Percentiles rank a stretch among this genome's conserved stretches.
Evolutionary conservation across 164 flowering plant species (phyloP).

Genomic region (Pachysandra terminalis): DNA sequence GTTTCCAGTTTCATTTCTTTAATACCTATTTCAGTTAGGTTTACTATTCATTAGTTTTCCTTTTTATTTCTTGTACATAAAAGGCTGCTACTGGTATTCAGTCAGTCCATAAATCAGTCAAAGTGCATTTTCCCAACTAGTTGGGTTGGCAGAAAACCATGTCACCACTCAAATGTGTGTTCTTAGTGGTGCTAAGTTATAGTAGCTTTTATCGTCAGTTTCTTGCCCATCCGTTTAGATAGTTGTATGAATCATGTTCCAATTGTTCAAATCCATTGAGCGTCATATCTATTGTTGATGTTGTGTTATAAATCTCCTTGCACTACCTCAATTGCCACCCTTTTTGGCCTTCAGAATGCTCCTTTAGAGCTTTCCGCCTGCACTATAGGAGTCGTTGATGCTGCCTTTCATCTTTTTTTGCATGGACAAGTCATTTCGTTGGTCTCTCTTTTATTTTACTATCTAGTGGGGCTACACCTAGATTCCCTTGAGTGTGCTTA

Average conservation of each 20-base stretch:
- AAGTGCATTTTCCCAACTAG: neutral
- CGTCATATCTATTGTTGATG: neutral
- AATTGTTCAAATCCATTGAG: neutral
- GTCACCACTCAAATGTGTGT: no score
- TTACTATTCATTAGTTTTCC: no score
- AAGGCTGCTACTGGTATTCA: neutral
- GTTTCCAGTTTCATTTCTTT: neutral
- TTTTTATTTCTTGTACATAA: neutral
- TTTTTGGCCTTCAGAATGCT: neutral
- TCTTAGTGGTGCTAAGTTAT: no score
- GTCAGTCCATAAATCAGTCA: no score
- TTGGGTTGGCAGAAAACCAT: neutral
- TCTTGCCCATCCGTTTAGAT: no score
- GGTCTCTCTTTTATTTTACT: neutral
- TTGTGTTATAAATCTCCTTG: neutral
- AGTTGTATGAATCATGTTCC: neutral
- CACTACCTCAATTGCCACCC: neutral
- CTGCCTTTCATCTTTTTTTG: neutral
- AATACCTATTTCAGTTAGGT: conserved; percentile 1
- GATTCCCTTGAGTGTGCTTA: neutral
- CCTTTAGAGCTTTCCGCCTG: neutral
- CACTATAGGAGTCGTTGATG: neutral
- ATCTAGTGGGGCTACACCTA: neutral
- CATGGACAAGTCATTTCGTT: neutral
- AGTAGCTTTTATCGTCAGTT: no score